Evolutionary conservation across 441 rosid species (phyloP).

Genomic region (Populus hybrid): DNA sequence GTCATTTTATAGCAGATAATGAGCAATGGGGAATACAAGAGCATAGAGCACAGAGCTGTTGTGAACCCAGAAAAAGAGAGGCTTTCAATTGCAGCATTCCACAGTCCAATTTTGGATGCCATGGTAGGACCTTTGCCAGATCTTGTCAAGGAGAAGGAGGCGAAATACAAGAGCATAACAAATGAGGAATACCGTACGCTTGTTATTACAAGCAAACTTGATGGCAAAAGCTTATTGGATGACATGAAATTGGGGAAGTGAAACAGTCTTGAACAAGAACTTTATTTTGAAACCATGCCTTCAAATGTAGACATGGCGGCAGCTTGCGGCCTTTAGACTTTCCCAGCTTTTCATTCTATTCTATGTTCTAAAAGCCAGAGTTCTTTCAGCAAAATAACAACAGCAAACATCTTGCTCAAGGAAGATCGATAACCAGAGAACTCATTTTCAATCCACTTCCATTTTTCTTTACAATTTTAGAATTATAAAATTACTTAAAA

Average conservation of each 20-base stretch:
- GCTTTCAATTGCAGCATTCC: conserved; percentile 25
- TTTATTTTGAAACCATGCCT: too few species aligned
- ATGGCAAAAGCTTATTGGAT: conserved; percentile 32
- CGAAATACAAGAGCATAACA: conserved; percentile 16
- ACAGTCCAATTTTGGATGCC: conserved; percentile 57
- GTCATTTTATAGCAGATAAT: conserved; percentile 36
- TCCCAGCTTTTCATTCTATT: too few species aligned
- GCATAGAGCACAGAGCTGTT: conserved; percentile 82
- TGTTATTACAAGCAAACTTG: conserved; percentile 22
- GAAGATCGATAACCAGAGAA: not conserved
- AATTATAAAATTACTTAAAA: too few species aligned
- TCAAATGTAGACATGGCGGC: too few species aligned
- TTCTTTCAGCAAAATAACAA: too few species aligned
- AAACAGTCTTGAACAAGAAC: not conserved
- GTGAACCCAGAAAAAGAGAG: conserved; percentile 60
- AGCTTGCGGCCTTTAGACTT: too few species aligned
- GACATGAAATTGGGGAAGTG: conserved; percentile 3
- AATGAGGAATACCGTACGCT: not conserved
- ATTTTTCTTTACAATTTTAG: too few species aligned
- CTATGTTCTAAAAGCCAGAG: too few species aligned
- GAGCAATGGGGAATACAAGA: conserved; percentile 71
- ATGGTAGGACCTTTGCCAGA: conserved; percentile 55
- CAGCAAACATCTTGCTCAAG: too few species aligned
- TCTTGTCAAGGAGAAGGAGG: conserved; percentile 26
- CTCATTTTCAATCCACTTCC: not conserved